Evolutionary conservation across 2,329 filamentous ascomycete species (phyloP).

Genomic region (Phaeophleospora eucalypticola): DNA sequence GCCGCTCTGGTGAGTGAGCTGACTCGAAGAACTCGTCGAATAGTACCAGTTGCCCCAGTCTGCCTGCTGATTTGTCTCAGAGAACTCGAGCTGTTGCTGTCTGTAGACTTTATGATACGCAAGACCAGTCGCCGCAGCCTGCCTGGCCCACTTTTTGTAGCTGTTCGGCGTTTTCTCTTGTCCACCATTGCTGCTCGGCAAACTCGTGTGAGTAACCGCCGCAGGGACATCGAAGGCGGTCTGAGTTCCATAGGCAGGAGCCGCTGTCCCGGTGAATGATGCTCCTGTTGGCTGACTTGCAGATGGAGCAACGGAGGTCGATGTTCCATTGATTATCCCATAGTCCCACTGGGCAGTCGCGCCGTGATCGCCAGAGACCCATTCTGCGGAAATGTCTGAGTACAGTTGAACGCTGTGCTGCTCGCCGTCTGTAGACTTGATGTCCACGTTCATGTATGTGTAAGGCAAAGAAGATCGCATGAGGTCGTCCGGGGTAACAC

Average conservation of each 20-base stretch:
- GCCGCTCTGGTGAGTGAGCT: slow-evolving; percentile 47
- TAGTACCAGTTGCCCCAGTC: slow-evolving; percentile 38
- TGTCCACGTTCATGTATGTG: slow-evolving; percentile 64
- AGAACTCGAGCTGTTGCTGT: slow-evolving; percentile 38
- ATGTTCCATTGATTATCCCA: slow-evolving; percentile 3
- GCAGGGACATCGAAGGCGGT: slow-evolving; percentile 14
- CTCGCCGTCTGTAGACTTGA: slow-evolving; percentile 58
- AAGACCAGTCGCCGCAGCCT: slow-evolving; percentile 14
- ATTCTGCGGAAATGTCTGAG: slow-evolving; percentile 69
- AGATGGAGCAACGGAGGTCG: neutral
- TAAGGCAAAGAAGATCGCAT: slow-evolving; percentile 64
- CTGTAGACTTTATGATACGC: slow-evolving; percentile 29
- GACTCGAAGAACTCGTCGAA: slow-evolving; percentile 42
- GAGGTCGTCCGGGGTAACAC: slow-evolving; percentile 63
- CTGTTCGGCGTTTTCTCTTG: slow-evolving; percentile 8
- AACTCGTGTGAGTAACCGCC: slow-evolving; percentile 9
- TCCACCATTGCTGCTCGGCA: slow-evolving; percentile 7
- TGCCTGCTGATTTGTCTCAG: slow-evolving; percentile 43
- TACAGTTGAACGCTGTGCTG: slow-evolving; percentile 66
- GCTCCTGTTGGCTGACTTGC: slow-evolving; percentile 7
- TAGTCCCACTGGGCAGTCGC: slow-evolving; percentile 44
- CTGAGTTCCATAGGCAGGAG: slow-evolving; percentile 15
- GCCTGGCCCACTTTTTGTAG: slow-evolving; percentile 4
- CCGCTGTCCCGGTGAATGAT: slow-evolving; percentile 6
- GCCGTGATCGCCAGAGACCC: slow-evolving; percentile 58